phyloP scores from a whole-genome alignment of 2,329 filamentous ascomycete genomes.

The Diplodia intermedia region DNA sequence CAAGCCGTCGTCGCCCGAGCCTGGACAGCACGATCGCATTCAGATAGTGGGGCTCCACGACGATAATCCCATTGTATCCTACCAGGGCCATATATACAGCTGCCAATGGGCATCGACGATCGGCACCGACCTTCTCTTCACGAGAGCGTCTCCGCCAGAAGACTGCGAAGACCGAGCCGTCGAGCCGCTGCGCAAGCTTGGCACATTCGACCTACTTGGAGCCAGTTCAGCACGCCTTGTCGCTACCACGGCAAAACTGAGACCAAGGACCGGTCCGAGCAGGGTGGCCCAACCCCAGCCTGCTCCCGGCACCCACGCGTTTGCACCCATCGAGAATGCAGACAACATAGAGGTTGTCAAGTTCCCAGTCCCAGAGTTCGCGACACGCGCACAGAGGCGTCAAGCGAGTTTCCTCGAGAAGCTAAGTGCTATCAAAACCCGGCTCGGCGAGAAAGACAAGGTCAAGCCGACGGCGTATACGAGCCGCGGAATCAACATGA shows the following conservation, averaged over 20 bases:
- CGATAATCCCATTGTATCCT: slow-evolving; percentile 76
- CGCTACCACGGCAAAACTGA: slow-evolving; percentile 68
- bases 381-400: slow-evolving; percentile 23
- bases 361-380: slow-evolving; percentile 23
- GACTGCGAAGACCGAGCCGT: slow-evolving; percentile 5
- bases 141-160: slow-evolving; percentile 44
- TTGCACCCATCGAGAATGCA: slow-evolving; percentile 15
- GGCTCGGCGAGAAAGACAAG: slow-evolving; percentile 29
- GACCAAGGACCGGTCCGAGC: slow-evolving; percentile 37
- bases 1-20: slow-evolving; percentile 18
- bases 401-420: slow-evolving; percentile 27
- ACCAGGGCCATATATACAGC: slow-evolving; percentile 77
- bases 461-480: slow-evolving; percentile 18
- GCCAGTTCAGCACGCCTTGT: slow-evolving; percentile 73
- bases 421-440: slow-evolving; percentile 27
- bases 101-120: slow-evolving; percentile 83
- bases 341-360: not conserved
- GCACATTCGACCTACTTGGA: slow-evolving; percentile 73
- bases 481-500: slow-evolving; percentile 5
- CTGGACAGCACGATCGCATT: slow-evolving; percentile 51
- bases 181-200: slow-evolving; percentile 59
- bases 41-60: slow-evolving; percentile 87
- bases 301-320: slow-evolving; percentile 70
- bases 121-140: slow-evolving; percentile 83
- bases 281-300: slow-evolving; percentile 73